phyloP scores from a whole-genome alignment of 2,329 filamentous ascomycete genomes.

The Gaeumannomyces tritici region DNA sequence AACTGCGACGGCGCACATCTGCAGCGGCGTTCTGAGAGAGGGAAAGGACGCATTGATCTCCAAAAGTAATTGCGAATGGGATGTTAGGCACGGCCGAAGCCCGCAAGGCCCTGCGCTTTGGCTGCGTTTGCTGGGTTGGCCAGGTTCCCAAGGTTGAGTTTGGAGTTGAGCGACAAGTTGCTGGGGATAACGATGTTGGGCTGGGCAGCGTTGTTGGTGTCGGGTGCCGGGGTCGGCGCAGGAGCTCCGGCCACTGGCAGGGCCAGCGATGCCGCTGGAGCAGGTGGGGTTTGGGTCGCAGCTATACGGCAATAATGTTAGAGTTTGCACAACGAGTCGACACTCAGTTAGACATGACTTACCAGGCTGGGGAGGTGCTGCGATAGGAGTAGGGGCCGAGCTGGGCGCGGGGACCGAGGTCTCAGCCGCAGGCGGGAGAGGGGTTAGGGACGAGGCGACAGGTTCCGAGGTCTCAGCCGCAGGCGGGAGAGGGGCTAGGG shows the following conservation, averaged over 20 bases:
- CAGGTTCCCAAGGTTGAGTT: constrained; percentile 34
- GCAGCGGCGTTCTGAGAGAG: background rate
- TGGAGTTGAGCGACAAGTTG: constrained; percentile 30
- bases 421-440: background rate
- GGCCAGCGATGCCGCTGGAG: constrained; percentile 7
- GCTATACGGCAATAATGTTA: background rate
- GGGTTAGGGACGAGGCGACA: background rate
- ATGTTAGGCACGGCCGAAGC: background rate
- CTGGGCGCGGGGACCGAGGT: background rate
- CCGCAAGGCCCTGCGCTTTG: background rate
- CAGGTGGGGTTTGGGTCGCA: background rate
- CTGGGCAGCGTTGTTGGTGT: constrained; percentile 13
- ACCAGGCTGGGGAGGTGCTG: background rate
- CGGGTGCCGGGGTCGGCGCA: constrained; percentile 11
- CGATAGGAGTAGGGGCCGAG: background rate
- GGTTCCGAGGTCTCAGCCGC: background rate
- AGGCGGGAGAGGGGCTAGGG: background rate
- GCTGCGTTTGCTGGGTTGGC: constrained; percentile 13
- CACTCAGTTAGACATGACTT: background rate
- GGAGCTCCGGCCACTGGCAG: constrained; percentile 12
- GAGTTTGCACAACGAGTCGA: background rate
- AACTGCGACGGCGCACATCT: background rate
- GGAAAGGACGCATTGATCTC: background rate
- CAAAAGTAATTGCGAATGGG: background rate
- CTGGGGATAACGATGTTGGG: constrained; percentile 25